Evolutionary conservation across 1,284 basidiomycete species (phyloP).

Genomic region (Cutaneotrichosporon daszewskae): DNA sequence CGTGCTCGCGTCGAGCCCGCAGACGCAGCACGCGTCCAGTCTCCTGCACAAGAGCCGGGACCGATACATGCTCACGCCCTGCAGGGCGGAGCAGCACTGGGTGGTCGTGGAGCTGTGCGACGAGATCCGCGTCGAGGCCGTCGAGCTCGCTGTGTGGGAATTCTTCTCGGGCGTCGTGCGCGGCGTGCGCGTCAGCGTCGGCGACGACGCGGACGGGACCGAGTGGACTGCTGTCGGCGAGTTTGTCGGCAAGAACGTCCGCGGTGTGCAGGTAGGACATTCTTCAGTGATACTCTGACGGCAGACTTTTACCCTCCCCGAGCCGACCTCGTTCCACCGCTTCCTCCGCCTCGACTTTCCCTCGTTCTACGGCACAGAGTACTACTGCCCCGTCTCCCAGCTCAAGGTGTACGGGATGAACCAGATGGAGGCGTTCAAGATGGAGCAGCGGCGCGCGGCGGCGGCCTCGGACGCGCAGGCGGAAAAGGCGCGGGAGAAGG

Average conservation of each 20-base stretch:
- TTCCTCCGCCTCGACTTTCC: conserved; percentile 93
- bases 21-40: conserved; percentile 74
- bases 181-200: conserved; percentile 79
- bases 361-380: conserved; percentile 90
- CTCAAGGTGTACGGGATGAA: conserved; percentile 93
- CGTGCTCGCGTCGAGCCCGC: conserved; percentile 74
- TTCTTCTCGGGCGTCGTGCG: conserved; percentile 98
- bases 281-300: conserved; percentile 43
- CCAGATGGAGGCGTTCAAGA: conserved; percentile 92
- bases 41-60: conserved; percentile 88
- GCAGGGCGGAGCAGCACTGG: conserved; percentile 65
- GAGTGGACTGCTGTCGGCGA: conserved; percentile 56
- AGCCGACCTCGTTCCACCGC: conserved; percentile 77
- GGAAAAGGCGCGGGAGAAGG: conserved; percentile 23
- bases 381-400: conserved; percentile 90
- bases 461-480: conserved; percentile 22
- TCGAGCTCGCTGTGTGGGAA: conserved; percentile 94
- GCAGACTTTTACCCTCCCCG: conserved; percentile 59
- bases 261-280: conserved; percentile 77
- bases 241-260: conserved; percentile 79
- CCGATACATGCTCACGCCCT: conserved; percentile 95
- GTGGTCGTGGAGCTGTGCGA: conserved; percentile 96
- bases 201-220: conserved; percentile 53
- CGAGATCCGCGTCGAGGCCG: conserved; percentile 90
- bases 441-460: conserved; percentile 56